These are phyloP conservation scores for Fusarium paranaense DNA, from an alignment of 2,329 filamentous ascomycete species.

Conservation along the genomic window DNA sequence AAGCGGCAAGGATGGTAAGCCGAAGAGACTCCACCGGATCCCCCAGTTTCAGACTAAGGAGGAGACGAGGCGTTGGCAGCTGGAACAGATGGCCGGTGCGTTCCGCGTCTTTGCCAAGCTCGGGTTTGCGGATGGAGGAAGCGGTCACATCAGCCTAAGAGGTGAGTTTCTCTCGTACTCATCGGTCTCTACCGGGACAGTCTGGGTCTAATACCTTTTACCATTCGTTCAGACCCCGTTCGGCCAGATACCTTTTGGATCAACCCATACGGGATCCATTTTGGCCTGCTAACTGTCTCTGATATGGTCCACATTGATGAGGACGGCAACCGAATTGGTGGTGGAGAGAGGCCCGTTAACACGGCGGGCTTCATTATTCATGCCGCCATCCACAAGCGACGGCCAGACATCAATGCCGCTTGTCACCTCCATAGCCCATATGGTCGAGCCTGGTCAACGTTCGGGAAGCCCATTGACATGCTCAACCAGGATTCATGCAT, in stretches of 20 bases:
- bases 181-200: not conserved
- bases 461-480: conserved; percentile 74
- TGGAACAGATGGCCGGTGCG: conserved; percentile 56
- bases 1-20: conserved; percentile 17
- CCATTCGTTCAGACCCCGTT: conserved; percentile 44
- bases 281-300: conserved; percentile 71
- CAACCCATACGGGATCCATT: conserved; percentile 73
- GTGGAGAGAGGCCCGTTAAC: conserved; percentile 70
- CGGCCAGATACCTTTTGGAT: conserved; percentile 53
- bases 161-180: not conserved
- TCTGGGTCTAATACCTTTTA: conserved; percentile 22
- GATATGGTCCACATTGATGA: conserved; percentile 76
- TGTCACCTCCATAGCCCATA: conserved; percentile 74
- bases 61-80: conserved; percentile 45
- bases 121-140: conserved; percentile 59
- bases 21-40: conserved; percentile 34
- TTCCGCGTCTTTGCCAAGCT: conserved; percentile 60
- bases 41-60: conserved; percentile 35
- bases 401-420: conserved; percentile 72
- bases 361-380: conserved; percentile 78
- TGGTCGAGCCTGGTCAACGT: conserved; percentile 74
- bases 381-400: conserved; percentile 71
- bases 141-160: conserved; percentile 59
- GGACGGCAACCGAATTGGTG: conserved; percentile 69
- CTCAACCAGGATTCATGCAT: conserved; percentile 74